A percentile compares a stretch with the other conserved stretches of the same genome.
These are phyloP conservation scores for Chalaropsis ovoidea DNA, from an alignment of 2,329 filamentous ascomycete species.

Conservation along the genomic window DNA sequence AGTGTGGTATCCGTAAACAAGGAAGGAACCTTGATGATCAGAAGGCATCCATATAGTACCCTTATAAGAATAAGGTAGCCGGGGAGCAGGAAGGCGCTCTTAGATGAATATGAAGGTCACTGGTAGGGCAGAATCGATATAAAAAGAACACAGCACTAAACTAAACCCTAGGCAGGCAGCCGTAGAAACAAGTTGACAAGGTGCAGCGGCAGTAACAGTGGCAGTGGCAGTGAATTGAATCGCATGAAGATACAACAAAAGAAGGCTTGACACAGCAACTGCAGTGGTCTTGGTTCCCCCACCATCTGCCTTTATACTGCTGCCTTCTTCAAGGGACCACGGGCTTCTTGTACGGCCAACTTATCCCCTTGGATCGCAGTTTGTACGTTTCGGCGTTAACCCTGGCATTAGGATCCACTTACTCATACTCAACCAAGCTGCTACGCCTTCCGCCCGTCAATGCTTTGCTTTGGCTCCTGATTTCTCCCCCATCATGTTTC, in stretches of 20 bases:
- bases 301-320: not conserved
- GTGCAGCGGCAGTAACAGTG: not conserved
- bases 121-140: not conserved
- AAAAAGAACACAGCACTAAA: not conserved
- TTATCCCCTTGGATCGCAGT: not conserved
- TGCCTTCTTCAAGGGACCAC: not conserved
- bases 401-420: not conserved
- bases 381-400: not conserved
- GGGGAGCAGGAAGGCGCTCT: not conserved
- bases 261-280: not conserved
- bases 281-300: not conserved
- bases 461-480: not conserved
- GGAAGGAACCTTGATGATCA: not conserved
- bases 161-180: conserved; percentile 1
- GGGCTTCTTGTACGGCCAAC: not conserved
- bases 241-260: not conserved
- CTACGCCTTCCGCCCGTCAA: not conserved
- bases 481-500: not conserved
- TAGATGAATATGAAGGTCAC: not conserved
- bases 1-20: not conserved
- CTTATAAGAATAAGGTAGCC: not conserved
- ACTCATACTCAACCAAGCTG: not conserved
- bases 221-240: too few relatives aligned
- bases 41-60: not conserved
- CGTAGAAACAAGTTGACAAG: not conserved